phyloP scores from a whole-genome alignment of 305 asterid genomes.

The Plantago lanceolata region DNA sequence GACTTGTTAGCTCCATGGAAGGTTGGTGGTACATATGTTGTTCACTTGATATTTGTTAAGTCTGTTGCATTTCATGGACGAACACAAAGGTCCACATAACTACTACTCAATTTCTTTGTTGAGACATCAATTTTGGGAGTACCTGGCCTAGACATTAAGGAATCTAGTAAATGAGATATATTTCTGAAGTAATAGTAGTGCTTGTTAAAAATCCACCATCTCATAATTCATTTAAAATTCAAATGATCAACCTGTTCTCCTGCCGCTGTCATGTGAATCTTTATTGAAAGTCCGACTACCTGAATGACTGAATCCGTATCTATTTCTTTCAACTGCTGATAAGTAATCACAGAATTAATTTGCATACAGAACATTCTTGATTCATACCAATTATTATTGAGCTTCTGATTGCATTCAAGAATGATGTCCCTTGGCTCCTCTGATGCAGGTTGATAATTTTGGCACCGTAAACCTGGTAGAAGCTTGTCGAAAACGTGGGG shows the following conservation, averaged over 20 bases:
- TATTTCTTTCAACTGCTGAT: neutral
- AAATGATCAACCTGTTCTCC: neutral
- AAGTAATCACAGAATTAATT: neutral
- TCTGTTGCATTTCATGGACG: neutral
- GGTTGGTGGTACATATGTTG: conserved; percentile 33
- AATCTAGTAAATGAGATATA: neutral
- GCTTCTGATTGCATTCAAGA: neutral
- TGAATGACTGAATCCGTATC: neutral
- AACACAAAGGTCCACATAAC: neutral
- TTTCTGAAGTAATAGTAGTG: neutral
- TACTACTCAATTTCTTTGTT: neutral
- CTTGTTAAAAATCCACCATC: no score
- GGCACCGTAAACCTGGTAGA: conserved; percentile 95
- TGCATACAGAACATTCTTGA: neutral
- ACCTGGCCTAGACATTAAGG: neutral
- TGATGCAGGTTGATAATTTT: conserved; percentile 77
- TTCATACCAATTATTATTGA: neutral
- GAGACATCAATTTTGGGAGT: neutral
- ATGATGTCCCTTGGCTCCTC: conserved; percentile 1
- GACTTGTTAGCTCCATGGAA: conserved; percentile 88
- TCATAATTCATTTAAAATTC: neutral
- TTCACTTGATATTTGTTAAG: neutral
- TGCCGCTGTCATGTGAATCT: neutral
- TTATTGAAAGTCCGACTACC: no score
- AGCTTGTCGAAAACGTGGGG: conserved; percentile 75